Base-by-base conservation (phyloP, 352 stramenopile species). In the Phytophthora europaea region DNA sequence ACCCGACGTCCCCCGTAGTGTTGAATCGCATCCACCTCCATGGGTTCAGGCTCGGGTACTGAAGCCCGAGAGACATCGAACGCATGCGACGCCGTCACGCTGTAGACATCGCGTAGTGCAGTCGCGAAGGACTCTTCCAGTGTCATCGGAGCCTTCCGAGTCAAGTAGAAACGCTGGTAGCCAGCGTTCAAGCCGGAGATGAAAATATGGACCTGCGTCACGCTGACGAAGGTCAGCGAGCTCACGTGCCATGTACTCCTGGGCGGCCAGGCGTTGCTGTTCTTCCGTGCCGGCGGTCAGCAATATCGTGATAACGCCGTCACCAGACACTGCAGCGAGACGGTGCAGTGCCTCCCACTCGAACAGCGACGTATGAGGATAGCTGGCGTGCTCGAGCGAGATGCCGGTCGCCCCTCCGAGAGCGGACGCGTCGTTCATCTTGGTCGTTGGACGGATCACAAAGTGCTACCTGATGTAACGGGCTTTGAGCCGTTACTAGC, bases 141-240 rank as follows among this genome's bases (percentile, higher is more conserved):
- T 0, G 62, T 61, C 4, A 1, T 6, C 12, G 53, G 58, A 0
- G 55, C 33, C 51, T 76, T 70, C 22, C 53, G 45, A 0, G 67
- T 70, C 33, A 70, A 18, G n/a, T 77, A 67, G 43, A 74, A 73
- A 31, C 64, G 67, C 38, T 73, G 48, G 20, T 67, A 62, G 0
- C 52, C 53, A 64, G 56, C 43, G 48, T 70, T 79, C 55, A 79
- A 68, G 2, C 58, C 51, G 9, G 56, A 58, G 2, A 78, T 38
- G 26, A 78, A 75, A 59, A 73, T 58, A 34, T 65, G 34, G 38
- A 77, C 64, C 23, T 80, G 55, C 0, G 72, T 82, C 16, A 34
- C 28, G 65, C 51, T 69, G 55, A 76, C 61, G 3, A 78, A n/a
- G 1, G 69, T 28, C 23, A 28, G 23, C 23, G 23, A 28, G 23